These are phyloP conservation scores for Alternaria tenuissima DNA, from an alignment of 2,329 filamentous ascomycete species.

Conservation along the genomic window DNA sequence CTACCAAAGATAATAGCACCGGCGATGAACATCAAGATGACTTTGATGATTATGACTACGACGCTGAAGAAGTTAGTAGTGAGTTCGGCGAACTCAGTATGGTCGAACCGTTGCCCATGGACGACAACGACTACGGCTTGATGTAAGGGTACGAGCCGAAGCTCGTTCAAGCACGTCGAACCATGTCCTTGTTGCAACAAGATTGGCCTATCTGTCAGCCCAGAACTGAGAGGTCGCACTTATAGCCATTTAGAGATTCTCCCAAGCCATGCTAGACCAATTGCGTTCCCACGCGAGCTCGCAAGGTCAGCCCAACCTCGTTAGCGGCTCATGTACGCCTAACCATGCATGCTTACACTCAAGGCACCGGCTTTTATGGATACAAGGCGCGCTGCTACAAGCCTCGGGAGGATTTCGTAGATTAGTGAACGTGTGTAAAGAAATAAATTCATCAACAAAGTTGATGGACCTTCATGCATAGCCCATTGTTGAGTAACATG, in stretches of 20 bases:
- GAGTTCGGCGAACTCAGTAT: constrained; percentile 40
- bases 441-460: neutral
- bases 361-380: neutral
- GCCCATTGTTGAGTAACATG: too few relatives aligned
- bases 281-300: neutral
- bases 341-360: neutral
- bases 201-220: neutral
- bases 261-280: neutral
- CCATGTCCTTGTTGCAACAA: neutral
- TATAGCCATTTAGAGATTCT: neutral
- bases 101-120: constrained; percentile 39
- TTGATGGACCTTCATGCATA: neutral
- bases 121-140: constrained; percentile 35
- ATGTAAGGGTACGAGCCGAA: constrained; percentile 18
- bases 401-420: neutral
- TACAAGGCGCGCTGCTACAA: neutral
- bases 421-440: neutral
- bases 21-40: neutral
- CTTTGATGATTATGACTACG: constrained; percentile 13
- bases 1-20: neutral
- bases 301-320: neutral
- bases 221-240: neutral
- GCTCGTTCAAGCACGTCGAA: neutral
- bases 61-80: constrained; percentile 31
- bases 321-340: neutral